Base-by-base conservation (phyloP, 169 alveolate species). In the Cryptosporidium tyzzeri region DNA sequence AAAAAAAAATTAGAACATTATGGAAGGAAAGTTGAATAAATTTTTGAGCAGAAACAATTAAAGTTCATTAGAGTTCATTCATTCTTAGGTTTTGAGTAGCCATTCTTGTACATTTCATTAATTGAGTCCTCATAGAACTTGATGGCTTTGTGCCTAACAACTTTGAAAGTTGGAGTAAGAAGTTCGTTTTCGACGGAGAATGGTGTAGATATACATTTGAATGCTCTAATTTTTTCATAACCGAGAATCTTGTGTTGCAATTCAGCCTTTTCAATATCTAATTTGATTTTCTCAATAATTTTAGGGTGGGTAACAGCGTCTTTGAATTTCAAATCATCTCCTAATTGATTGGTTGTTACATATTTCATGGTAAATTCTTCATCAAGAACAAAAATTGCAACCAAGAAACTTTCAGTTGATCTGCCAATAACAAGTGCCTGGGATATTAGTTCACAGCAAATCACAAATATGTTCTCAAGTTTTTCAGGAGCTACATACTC, bases 401-500 rank as follows among this genome's bases (percentile, higher is more conserved):
- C 89, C 18, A 80, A 9, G 18, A 31, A 80, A 53, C 67, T 62
- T 41, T 80, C 89, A 16, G 74, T 80, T 18, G 89, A 39, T 35
- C 89, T 80, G 2, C 89, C 89, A 39, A 80, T 70, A 14, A 80
- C 89, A 39, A 80, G 75, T 33, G 75, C 89, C 35, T 80, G 89
- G 6, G 68, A 62, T 23, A 80, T 48, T 6, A 80, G 55, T 41
- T 80, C 89, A 26, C 71, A 73, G 10, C 70, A 59, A 61, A 53
- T 39, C 10, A 67, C 71, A 55, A 62, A 85, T 58, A 74, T 70
- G 29, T 65, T 87, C 70, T 93, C 94, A 37, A 98, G 93, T 89
- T 96, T 95, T 85, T 97, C 99, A 9, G 99, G 99, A 44, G 99
- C 97, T 21, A 98, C 97, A 91, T 98, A 98, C 91, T 98, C 99